Evolutionary conservation across 1,284 basidiomycete genomes (phyloP).

Genomic region (Cutaneotrichosporon cavernicola): DNA sequence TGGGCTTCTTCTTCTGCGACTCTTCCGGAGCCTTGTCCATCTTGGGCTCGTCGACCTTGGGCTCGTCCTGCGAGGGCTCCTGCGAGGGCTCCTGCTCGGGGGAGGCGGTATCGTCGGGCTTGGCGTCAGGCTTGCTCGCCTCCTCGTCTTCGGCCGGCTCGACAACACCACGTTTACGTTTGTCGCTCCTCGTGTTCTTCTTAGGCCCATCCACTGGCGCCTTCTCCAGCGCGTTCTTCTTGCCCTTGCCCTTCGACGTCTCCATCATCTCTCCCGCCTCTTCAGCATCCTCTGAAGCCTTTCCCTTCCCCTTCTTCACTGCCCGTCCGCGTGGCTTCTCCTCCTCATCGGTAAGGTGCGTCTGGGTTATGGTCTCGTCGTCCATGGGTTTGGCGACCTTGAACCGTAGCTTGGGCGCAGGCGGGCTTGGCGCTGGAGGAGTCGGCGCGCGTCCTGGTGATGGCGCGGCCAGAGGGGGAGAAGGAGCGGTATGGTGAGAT

Average conservation of each 20-base stretch:
- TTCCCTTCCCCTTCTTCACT: not conserved
- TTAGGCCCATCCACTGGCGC: conserved; percentile 2
- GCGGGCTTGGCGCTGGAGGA: too few relatives aligned
- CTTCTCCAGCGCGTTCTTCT: conserved; percentile 7
- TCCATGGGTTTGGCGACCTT: conserved; percentile 8
- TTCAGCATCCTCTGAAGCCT: not conserved
- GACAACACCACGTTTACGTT: conserved; percentile 2
- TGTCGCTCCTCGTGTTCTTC: not conserved
- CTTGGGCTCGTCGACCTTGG: not conserved
- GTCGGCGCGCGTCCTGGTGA: not conserved
- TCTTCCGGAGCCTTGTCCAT: not conserved
- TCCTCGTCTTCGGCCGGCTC: not conserved
- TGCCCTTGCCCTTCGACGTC: conserved; percentile 1
- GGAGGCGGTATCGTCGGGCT: not conserved
- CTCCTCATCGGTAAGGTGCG: too few relatives aligned
- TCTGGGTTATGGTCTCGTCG: too few relatives aligned
- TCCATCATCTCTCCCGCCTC: not conserved
- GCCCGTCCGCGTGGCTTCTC: not conserved
- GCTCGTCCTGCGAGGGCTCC: not conserved
- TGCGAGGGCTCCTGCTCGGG: not conserved
- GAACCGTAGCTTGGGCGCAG: conserved; percentile 8
- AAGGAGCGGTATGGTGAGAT: not conserved
- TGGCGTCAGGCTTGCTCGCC: not conserved
- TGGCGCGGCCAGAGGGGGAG: not conserved
- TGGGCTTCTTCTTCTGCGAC: conserved; percentile 7